phyloP scores from a whole-genome alignment of 2,329 filamentous ascomycete species.

The Exophiala oligosperma region DNA sequence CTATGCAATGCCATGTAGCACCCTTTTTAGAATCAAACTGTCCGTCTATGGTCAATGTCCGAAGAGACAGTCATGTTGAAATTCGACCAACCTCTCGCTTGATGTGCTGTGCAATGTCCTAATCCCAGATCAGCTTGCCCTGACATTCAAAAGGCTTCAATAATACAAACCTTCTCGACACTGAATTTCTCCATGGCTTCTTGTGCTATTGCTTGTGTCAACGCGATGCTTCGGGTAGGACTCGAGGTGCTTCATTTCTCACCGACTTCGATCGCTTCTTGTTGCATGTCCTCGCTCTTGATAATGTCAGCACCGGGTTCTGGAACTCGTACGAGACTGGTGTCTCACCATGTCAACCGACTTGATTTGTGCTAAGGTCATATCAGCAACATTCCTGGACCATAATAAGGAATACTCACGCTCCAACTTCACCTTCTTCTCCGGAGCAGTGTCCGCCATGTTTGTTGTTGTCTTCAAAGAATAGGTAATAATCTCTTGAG shows the following conservation, averaged over 20 bases:
- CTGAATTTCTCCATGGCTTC: constrained; percentile 71
- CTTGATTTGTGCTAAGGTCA: constrained; percentile 81
- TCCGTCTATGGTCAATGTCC: too few species aligned
- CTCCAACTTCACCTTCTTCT: constrained; percentile 73
- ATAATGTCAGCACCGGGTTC: constrained; percentile 23
- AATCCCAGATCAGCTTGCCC: constrained; percentile 11
- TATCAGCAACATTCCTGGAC: constrained; percentile 10
- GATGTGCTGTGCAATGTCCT: constrained; percentile 96
- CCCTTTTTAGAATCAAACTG: constrained; percentile 97
- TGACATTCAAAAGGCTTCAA: too few species aligned
- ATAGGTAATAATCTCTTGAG: neutral
- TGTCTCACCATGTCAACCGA: constrained; percentile 87
- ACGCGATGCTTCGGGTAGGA: neutral
- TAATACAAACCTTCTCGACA: constrained; percentile 63
- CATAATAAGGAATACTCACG: constrained; percentile 49
- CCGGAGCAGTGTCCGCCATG: constrained; percentile 34
- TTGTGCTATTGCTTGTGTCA: constrained; percentile 52
- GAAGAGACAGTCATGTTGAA: neutral
- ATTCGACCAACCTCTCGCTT: constrained; percentile 74
- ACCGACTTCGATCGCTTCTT: constrained; percentile 95
- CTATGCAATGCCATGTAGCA: constrained; percentile 98
- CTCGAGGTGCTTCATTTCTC: constrained; percentile 43
- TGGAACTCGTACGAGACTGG: constrained; percentile 10
- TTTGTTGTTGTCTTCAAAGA: neutral
- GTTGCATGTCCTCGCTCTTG: constrained; percentile 95